A percentile compares a stretch with the other conserved stretches of the same genome.
phyloP scores from a whole-genome alignment of 345 rosid genomes.

The Erucastrum elatum region DNA sequence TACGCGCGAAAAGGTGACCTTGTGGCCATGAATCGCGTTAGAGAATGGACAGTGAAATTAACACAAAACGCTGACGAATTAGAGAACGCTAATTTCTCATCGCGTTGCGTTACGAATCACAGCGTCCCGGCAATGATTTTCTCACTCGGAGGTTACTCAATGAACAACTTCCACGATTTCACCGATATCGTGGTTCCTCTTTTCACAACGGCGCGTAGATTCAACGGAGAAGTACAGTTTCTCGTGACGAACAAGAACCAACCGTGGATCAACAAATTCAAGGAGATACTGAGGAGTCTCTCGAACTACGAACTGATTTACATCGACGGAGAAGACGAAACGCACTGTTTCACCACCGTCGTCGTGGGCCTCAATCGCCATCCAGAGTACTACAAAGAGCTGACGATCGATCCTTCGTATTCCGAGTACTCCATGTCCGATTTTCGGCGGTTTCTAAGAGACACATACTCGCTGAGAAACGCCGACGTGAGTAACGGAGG shows the following conservation, averaged over 20 bases:
- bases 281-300: slow-evolving; percentile 40
- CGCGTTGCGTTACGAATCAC: slow-evolving; percentile 24
- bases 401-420: slow-evolving; percentile 53
- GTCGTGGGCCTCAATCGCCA: slow-evolving; percentile 65
- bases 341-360: slow-evolving; percentile 60
- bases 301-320: slow-evolving; percentile 57
- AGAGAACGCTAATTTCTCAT: slow-evolving; percentile 11
- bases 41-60: slow-evolving; percentile 56
- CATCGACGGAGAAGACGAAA: slow-evolving; percentile 51
- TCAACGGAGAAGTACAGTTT: slow-evolving; percentile 60
- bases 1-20: slow-evolving; percentile 68
- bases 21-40: slow-evolving; percentile 48
- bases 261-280: slow-evolving; percentile 57
- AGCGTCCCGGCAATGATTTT: slow-evolving; percentile 65
- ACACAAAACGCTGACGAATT: slow-evolving; percentile 31
- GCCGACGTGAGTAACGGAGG: slow-evolving; percentile 27
- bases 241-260: slow-evolving; percentile 52
- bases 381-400: slow-evolving; percentile 44
- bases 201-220: slow-evolving; percentile 53
- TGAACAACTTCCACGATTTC: slow-evolving; percentile 81
- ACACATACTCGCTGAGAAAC: slow-evolving; percentile 51
- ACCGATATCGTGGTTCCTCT: slow-evolving; percentile 70
- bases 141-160: slow-evolving; percentile 70
- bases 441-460: slow-evolving; percentile 57
- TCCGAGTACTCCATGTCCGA: slow-evolving; percentile 56